Evolutionary conservation across 2,329 filamentous ascomycete species (phyloP).

Genomic region (Thielaviopsis euricoi): DNA sequence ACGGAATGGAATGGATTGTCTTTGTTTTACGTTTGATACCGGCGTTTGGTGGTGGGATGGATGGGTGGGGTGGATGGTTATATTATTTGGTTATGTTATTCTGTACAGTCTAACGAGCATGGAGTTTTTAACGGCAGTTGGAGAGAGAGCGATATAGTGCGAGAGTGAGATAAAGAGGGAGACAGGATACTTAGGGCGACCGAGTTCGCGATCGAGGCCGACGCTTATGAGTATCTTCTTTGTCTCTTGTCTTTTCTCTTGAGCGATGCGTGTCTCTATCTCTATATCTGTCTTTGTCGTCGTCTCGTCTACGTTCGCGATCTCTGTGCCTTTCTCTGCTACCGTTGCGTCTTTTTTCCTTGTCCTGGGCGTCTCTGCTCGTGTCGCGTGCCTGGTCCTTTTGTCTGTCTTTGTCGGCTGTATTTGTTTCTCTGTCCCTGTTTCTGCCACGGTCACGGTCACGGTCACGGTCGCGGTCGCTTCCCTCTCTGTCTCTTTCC

Average conservation of each 20-base stretch:
- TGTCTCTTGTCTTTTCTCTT: slow-evolving; percentile 11
- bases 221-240: slow-evolving; percentile 15
- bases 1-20: background rate
- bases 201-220: slow-evolving; percentile 12
- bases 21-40: background rate
- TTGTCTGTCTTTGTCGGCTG: background rate
- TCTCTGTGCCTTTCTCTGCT: slow-evolving; percentile 11
- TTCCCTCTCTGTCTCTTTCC: background rate
- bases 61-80: background rate
- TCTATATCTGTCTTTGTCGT: slow-evolving; percentile 15
- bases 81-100: background rate
- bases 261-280: slow-evolving; percentile 13
- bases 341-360: background rate
- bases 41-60: background rate
- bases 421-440: background rate
- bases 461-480: background rate
- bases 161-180: too few relatives aligned
- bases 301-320: slow-evolving; percentile 16
- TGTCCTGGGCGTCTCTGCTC: background rate
- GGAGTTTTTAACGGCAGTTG: background rate
- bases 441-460: too few relatives aligned
- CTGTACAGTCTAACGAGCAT: background rate
- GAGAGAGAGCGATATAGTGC: too few relatives aligned
- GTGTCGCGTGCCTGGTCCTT: background rate
- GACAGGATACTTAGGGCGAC: background rate